Base-by-base conservation (phyloP, 148 eudicot genomes). In the Cornus controversa region DNA sequence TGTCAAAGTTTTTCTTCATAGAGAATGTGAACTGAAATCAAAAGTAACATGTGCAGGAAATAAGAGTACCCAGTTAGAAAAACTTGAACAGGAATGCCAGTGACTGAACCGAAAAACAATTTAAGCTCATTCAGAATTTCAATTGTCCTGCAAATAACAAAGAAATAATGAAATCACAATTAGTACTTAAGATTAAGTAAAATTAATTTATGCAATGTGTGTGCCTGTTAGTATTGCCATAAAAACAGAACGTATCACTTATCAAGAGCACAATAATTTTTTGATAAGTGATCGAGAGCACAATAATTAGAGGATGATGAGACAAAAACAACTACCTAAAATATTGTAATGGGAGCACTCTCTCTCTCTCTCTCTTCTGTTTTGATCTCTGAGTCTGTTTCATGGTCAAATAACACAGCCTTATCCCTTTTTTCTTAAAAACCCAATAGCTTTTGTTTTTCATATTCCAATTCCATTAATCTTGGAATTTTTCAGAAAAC, bases 71-170 rank as follows among this genome's bases (percentile, higher is more conserved):
- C 89, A 6, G 93, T 83, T 69, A 91, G 86, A 79, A 96, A 77
- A 88, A 95, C 97, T 85, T 88, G 90, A 80, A 88, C 75, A 79
- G 98, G 99, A 79, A 96, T 82, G 23, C 80, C 77, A 78, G 86
- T 76, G 53, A 84, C 74, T n/a, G 92, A 87, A 86, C 93, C 90
- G 80, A 89, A 90, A 77, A 89, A 80, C 58, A 60, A 20, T 57
- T 75, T 76, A 20, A 96, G 90, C 81, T 90, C 89, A 69, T 85
- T 80, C 67, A 90, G 50, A 58, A 91, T 82, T 29, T 91, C 89
- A 47, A 81, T 78, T 69, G 95, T 85, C 93, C 99, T 96, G 88
- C 76, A 81, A 42, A 67, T 66, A 31, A 29, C 28, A 76, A 72
- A 80, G 37, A 26, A 34, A 6, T 25, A 34, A 64, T 3, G 25